Evolutionary conservation across 352 stramenopile species (phyloP).

Genomic region (Peronospora destructor): DNA sequence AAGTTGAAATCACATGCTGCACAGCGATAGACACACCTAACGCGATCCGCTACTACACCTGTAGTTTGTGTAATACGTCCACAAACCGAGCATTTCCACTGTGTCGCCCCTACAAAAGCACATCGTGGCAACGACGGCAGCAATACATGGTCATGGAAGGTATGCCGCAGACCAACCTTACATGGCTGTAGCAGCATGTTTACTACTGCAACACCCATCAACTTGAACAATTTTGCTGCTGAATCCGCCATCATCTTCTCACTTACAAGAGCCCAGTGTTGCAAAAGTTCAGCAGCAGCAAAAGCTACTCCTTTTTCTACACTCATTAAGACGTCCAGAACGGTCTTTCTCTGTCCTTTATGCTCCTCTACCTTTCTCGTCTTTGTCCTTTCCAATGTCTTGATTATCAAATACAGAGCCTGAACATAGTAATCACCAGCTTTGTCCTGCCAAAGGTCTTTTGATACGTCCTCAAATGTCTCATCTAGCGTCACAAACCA

Average conservation of each 20-base stretch:
- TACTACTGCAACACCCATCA: slow-evolving; percentile 27
- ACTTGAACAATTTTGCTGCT: slow-evolving; percentile 7
- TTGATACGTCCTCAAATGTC: slow-evolving; percentile 17
- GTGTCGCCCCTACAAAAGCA: slow-evolving; percentile 25
- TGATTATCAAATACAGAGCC: slow-evolving; percentile 20
- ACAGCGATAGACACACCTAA: slow-evolving; percentile 39
- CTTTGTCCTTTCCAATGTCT: slow-evolving; percentile 16
- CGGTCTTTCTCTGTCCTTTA: neutral
- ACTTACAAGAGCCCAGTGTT: slow-evolving; percentile 22
- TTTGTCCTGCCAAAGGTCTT: slow-evolving; percentile 3
- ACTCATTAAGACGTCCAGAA: slow-evolving; percentile 9
- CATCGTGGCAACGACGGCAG: slow-evolving; percentile 27
- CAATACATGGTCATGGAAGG: slow-evolving; percentile 38
- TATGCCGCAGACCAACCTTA: slow-evolving; percentile 25
- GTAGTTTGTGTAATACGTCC: slow-evolving; percentile 22
- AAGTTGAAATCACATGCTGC: slow-evolving; percentile 49
- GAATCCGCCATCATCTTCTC: slow-evolving; percentile 11
- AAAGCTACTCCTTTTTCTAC: slow-evolving; percentile 29
- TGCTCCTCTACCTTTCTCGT: slow-evolving; percentile 4
- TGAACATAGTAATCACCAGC: slow-evolving; percentile 14
- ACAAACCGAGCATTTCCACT: slow-evolving; percentile 41
- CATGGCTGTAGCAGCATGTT: slow-evolving; percentile 34
- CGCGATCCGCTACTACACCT: slow-evolving; percentile 11
- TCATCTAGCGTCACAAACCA: neutral
- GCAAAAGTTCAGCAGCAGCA: slow-evolving; percentile 26